phyloP scores from a whole-genome alignment of 176 grass and related monocot species.

The Paspalum notatum region DNA sequence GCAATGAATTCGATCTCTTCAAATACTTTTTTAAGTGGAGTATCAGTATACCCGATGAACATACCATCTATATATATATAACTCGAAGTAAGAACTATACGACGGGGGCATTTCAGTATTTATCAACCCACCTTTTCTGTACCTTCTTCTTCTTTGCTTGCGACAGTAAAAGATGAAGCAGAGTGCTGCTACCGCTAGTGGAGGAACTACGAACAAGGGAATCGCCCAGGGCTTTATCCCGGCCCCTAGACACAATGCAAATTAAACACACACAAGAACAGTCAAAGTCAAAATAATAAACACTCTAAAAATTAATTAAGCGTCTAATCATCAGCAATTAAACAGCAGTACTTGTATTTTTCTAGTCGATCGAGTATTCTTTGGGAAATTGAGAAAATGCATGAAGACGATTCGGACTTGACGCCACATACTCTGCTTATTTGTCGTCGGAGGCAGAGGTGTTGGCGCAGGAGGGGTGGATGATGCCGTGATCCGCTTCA shows the following conservation, averaged over 20 bases:
- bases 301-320: not conserved
- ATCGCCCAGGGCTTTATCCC: not conserved
- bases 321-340: not conserved
- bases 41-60: not conserved
- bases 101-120: too few species aligned
- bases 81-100: not conserved
- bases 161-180: conserved; percentile 7
- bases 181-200: not conserved
- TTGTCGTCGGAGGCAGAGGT: not conserved
- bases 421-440: not conserved
- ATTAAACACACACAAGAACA: not conserved
- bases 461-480: not conserved
- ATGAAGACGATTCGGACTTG: not conserved
- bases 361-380: not conserved
- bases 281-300: not conserved
- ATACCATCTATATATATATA: not conserved
- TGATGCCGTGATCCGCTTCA: not conserved
- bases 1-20: not conserved
- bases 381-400: not conserved
- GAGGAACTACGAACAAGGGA: not conserved
- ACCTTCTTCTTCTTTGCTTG: not conserved
- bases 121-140: not conserved
- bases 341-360: not conserved
- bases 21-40: not conserved
- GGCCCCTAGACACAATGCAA: conserved; percentile 2